Conservation (phyloP, 2,329 filamentous ascomycete genomes). For the Didymella glomerata region DNA sequence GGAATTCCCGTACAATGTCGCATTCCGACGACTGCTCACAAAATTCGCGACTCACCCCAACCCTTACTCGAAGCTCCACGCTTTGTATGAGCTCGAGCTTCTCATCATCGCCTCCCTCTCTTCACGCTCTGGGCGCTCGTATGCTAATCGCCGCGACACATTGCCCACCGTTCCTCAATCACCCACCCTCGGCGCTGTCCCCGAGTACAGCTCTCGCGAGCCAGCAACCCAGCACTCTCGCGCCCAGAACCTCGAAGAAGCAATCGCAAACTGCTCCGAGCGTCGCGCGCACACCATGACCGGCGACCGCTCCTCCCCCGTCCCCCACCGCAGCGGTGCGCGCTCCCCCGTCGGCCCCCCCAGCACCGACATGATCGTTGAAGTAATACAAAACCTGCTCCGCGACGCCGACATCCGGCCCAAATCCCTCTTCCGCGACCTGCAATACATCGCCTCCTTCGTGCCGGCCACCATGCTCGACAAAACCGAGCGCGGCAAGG, state of each 20-base stretch:
- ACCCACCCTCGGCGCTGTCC: slow-evolving; percentile 55
- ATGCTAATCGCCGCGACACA: slow-evolving; percentile 51
- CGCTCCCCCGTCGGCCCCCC: slow-evolving; percentile 51
- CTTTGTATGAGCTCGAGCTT: slow-evolving; percentile 81
- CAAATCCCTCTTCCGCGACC: slow-evolving; percentile 58
- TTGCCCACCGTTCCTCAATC: slow-evolving; percentile 55
- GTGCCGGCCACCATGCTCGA: slow-evolving; percentile 66
- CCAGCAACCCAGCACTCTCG: slow-evolving; percentile 53
- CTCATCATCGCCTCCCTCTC: slow-evolving; percentile 80
- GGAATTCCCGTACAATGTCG: slow-evolving; percentile 81
- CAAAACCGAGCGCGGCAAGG: slow-evolving; percentile 70
- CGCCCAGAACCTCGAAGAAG: slow-evolving; percentile 66
- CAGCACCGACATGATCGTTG: slow-evolving; percentile 55
- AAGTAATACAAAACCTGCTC: slow-evolving; percentile 56
- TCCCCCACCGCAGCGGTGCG: slow-evolving; percentile 43
- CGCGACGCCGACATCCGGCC: slow-evolving; percentile 56
- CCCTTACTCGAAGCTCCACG: slow-evolving; percentile 83
- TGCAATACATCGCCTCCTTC: slow-evolving; percentile 67
- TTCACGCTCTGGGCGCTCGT: slow-evolving; percentile 60
- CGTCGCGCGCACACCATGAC: slow-evolving; percentile 68
- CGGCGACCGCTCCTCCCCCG: slow-evolving; percentile 51
- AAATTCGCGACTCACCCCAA: slow-evolving; percentile 92
- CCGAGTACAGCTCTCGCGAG: slow-evolving; percentile 56
- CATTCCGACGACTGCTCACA: slow-evolving; percentile 79
- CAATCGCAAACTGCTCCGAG: slow-evolving; percentile 75